These are phyloP conservation scores for Recurvomyces mirabilis DNA, from an alignment of 495 filamentous ascomycete genomes.

Conservation along the genomic window DNA sequence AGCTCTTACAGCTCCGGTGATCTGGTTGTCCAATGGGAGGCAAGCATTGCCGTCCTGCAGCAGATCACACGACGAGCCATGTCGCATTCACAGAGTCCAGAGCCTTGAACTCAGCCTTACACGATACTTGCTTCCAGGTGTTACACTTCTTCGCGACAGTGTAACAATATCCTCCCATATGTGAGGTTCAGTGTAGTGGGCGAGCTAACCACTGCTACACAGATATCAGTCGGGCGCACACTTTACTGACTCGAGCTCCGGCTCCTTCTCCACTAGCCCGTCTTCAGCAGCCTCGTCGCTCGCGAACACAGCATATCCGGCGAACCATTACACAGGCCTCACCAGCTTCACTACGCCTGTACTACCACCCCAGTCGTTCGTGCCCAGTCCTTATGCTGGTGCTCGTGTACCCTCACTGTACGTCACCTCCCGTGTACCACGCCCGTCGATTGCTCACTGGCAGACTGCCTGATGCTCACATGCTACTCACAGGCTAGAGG, in stretches of 20 bases:
- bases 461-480: conserved; percentile 21
- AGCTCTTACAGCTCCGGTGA: background rate
- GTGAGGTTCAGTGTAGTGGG: no score
- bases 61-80: conserved; percentile 24
- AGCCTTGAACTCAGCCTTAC: conserved; percentile 21
- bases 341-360: conserved; percentile 18
- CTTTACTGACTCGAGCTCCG: conserved; percentile 28
- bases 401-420: conserved; percentile 26
- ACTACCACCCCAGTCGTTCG: conserved; percentile 21
- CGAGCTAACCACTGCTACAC: conserved; percentile 21
- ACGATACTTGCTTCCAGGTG: no score
- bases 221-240: conserved; percentile 25
- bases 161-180: no score
- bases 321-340: conserved; percentile 23
- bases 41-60: no score
- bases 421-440: no score
- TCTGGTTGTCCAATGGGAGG: background rate
- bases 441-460: conserved; percentile 8
- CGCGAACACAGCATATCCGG: conserved; percentile 23
- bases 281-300: conserved; percentile 29
- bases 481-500: conserved; percentile 24
- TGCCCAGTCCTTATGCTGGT: conserved; percentile 15
- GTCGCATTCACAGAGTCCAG: conserved; percentile 22
- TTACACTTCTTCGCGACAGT: no score
- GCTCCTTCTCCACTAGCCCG: conserved; percentile 31